A percentile compares a stretch with the other conserved stretches of the same genome.
Evolutionary conservation across 2,329 filamentous ascomycete species (phyloP).

Genomic region (Pseudopyrenochaeta lycopersici): DNA sequence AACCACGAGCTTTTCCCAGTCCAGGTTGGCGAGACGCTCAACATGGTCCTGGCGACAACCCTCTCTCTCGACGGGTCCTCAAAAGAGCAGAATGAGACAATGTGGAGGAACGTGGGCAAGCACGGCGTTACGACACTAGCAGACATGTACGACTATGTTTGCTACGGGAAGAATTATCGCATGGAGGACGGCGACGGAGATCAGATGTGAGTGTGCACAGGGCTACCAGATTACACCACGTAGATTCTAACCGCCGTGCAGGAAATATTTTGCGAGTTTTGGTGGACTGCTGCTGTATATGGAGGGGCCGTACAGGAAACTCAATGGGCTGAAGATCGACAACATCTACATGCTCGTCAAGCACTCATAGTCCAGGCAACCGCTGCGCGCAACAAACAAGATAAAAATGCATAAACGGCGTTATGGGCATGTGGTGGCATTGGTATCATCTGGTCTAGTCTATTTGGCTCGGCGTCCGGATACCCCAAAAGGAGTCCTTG

Average conservation of each 20-base stretch:
- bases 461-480: conserved; percentile 40
- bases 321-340: conserved; percentile 90
- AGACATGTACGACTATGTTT: conserved; percentile 88
- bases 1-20: conserved; percentile 92
- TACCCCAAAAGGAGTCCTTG: conserved; percentile 38
- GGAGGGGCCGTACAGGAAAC: conserved; percentile 94
- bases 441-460: conserved; percentile 41
- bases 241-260: conserved; percentile 54
- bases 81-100: conserved; percentile 60
- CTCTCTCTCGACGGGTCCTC: conserved; percentile 81
- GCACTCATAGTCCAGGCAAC: conserved; percentile 68
- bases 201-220: conserved; percentile 74
- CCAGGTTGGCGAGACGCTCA: conserved; percentile 75
- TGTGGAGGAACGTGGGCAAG: conserved; percentile 73
- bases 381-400: conserved; percentile 4
- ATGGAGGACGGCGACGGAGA: conserved; percentile 86
- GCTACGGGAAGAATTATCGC: conserved; percentile 87
- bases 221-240: conserved; percentile 1
- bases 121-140: conserved; percentile 64
- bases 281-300: conserved; percentile 90
- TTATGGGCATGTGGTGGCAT: conserved; percentile 34
- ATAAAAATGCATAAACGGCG: conserved; percentile 41
- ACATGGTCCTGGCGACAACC: conserved; percentile 84
- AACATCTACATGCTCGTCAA: conserved; percentile 93
- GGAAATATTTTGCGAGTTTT: conserved; percentile 93